phyloP scores from a whole-genome alignment of 306 rosid genomes.

The Phaseolus lunatus region DNA sequence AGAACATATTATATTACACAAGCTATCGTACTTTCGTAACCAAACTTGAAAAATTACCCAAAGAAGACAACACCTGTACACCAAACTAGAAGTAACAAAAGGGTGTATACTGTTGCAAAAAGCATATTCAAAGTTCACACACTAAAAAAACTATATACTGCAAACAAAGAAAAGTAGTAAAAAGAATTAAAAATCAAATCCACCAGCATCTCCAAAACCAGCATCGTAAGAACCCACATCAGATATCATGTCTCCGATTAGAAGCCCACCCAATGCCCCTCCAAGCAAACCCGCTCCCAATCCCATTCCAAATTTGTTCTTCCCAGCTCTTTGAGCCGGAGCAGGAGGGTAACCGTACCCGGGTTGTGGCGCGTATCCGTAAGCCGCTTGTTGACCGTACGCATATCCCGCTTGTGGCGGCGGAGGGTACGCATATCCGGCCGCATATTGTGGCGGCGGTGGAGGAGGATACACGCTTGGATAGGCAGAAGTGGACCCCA shows the following conservation, averaged over 20 bases:
- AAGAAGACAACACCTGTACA: background rate
- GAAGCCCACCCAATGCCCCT: conserved; percentile 73
- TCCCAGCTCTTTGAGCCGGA: conserved; percentile 42
- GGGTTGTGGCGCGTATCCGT: conserved; percentile 35
- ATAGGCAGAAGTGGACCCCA: conserved; percentile 16
- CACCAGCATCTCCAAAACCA: conserved; percentile 49
- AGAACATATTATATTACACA: too few species aligned
- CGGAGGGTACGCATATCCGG: conserved; percentile 13
- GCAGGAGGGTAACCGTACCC: conserved; percentile 52
- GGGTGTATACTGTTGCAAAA: background rate
- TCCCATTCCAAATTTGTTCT: conserved; percentile 66
- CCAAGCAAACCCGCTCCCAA: conserved; percentile 80
- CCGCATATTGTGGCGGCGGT: background rate
- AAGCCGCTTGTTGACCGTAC: conserved; percentile 27
- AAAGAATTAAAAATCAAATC: conserved; percentile 31
- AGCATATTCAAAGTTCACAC: background rate
- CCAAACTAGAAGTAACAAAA: background rate
- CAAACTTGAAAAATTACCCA: background rate
- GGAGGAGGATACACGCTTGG: conserved; percentile 38
- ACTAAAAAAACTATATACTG: background rate
- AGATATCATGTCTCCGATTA: conserved; percentile 73
- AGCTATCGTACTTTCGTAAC: too few species aligned
- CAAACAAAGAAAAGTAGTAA: too few species aligned
- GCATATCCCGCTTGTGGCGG: background rate
- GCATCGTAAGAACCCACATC: conserved; percentile 41